Evolutionary conservation across 176 grass and related monocot species (phyloP).

Genomic region (Musa acuminata): DNA sequence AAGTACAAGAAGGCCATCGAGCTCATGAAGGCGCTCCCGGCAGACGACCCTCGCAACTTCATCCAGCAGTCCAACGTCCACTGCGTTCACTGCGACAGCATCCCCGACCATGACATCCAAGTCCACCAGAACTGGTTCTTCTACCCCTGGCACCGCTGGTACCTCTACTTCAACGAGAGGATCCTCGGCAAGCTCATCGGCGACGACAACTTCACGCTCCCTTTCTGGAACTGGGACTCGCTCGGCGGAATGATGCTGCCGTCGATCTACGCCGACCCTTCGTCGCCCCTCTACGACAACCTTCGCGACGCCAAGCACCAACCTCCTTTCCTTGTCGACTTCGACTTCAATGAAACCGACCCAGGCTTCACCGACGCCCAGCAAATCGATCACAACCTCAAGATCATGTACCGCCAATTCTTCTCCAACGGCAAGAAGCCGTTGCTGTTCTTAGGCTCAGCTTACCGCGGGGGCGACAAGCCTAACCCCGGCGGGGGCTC

Average conservation of each 20-base stretch:
- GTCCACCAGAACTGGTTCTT: conserved; percentile 51
- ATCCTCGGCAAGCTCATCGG: conserved; percentile 53
- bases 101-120: conserved; percentile 27
- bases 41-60: conserved; percentile 71
- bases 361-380: background rate
- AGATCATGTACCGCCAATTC: conserved; percentile 42
- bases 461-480: conserved; percentile 31
- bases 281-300: conserved; percentile 26
- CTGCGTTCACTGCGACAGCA: conserved; percentile 35
- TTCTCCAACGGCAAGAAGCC: conserved; percentile 22
- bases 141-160: conserved; percentile 42
- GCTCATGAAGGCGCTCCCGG: conserved; percentile 59
- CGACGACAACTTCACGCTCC: conserved; percentile 32
- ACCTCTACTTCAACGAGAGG: conserved; percentile 47
- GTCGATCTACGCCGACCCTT: conserved; percentile 20
- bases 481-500: conserved; percentile 20
- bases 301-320: conserved; percentile 22
- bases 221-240: conserved; percentile 47
- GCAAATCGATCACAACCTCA: conserved; percentile 34
- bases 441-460: conserved; percentile 26
- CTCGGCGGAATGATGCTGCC: conserved; percentile 36
- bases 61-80: conserved; percentile 51
- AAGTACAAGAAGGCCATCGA: conserved; percentile 50
- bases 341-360: conserved; percentile 24
- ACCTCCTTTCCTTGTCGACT: conserved; percentile 17